Evolutionary conservation across 768 basidiomycete genomes (phyloP).

Genomic region (Crucibulum laeve): DNA sequence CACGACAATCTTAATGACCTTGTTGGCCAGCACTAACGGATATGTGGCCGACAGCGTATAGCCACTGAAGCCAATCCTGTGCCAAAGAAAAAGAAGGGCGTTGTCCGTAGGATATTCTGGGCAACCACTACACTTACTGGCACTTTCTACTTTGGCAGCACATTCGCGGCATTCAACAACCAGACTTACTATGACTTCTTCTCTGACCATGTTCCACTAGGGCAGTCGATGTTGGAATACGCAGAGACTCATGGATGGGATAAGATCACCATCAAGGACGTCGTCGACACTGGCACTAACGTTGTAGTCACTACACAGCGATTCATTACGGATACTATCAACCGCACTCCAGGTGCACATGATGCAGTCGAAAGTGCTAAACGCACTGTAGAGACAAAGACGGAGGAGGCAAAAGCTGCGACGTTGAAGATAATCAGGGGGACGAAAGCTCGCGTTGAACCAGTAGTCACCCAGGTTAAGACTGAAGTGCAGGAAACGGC

Average conservation of each 20-base stretch:
- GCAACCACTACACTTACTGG: constrained; percentile 65
- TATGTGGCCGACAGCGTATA: constrained; percentile 43
- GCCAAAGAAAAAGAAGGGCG: constrained; percentile 40
- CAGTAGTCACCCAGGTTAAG: constrained; percentile 41
- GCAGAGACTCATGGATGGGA: constrained; percentile 82
- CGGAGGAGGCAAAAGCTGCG: constrained; percentile 34
- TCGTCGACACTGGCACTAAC: constrained; percentile 48
- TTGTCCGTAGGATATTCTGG: constrained; percentile 59
- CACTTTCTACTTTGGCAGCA: constrained; percentile 80
- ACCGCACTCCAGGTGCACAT: constrained; percentile 30
- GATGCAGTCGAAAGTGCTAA: constrained; percentile 28
- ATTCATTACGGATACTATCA: constrained; percentile 48
- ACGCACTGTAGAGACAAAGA: constrained; percentile 25
- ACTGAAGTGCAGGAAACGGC: constrained; percentile 30
- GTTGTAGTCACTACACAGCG: constrained; percentile 43
- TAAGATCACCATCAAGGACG: constrained; percentile 57
- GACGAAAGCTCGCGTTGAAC: constrained; percentile 40
- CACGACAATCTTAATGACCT: constrained; percentile 5
- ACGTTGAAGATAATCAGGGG: constrained; percentile 35
- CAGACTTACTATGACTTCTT: constrained; percentile 86
- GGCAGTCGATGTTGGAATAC: constrained; percentile 71
- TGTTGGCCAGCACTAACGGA: background rate
- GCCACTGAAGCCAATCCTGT: constrained; percentile 55
- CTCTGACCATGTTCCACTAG: constrained; percentile 74
- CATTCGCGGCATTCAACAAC: constrained; percentile 72